phyloP scores from a whole-genome alignment of 2,329 filamentous ascomycete species.

The Arthrobotrys sinensis region DNA sequence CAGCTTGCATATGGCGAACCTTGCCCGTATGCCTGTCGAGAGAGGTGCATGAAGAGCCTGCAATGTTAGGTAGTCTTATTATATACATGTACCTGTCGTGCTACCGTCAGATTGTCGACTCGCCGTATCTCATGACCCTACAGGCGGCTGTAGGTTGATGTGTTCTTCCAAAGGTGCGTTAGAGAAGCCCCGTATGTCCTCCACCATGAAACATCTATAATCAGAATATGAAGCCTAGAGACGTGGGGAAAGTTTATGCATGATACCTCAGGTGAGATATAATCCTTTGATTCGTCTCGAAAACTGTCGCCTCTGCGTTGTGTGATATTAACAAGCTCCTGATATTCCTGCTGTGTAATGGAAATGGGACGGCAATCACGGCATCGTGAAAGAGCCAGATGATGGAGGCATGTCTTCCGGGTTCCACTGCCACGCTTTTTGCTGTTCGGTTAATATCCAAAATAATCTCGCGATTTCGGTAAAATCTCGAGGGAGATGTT shows the following conservation, averaged over 20 bases:
- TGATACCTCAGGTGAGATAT: conserved; percentile 50
- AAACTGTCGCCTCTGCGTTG: conserved; percentile 11
- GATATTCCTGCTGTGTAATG: conserved; percentile 40
- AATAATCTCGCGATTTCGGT: conserved; percentile 60
- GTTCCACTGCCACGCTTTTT: conserved; percentile 56
- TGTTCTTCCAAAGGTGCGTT: conserved; percentile 31
- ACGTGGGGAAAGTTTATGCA: conserved; percentile 30
- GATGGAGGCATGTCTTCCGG: conserved; percentile 43
- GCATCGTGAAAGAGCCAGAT: conserved; percentile 30
- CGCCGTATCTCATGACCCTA: conserved; percentile 49
- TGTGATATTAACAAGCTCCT: conserved; percentile 27
- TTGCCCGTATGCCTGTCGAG: conserved; percentile 33
- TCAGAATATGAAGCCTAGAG: conserved; percentile 24
- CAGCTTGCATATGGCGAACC: conserved; percentile 45
- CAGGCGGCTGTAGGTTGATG: conserved; percentile 33
- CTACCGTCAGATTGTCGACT: conserved; percentile 49
- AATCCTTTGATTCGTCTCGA: conserved; percentile 36
- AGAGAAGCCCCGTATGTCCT: conserved; percentile 6
- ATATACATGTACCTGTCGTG: conserved; percentile 43
- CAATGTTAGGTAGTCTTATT: conserved; percentile 40
- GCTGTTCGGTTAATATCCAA: conserved; percentile 55
- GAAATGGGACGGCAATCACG: conserved; percentile 48
- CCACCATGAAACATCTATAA: conserved; percentile 39
- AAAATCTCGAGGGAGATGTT: conserved; percentile 42
- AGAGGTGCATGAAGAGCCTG: conserved; percentile 26